Evolutionary conservation across 768 basidiomycete genomes (phyloP), one percentile per base, ranked within the genome.

Genomic region (Tricholoma hemisulphureum): DNA sequence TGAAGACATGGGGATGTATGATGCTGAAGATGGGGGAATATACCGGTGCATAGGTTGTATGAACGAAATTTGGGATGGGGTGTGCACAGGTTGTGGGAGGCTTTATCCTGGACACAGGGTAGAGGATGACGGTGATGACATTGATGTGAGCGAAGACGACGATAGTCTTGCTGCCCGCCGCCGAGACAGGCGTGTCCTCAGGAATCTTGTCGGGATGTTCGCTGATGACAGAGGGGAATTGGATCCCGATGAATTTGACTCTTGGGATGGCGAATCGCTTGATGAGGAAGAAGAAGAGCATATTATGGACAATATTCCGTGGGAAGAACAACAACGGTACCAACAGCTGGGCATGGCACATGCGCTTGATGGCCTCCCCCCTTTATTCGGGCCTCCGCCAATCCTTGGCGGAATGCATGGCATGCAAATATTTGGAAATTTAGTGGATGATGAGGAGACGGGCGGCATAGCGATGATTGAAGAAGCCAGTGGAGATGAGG

Each of bases 1-100:
- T 54, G 78, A 77, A 39, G 73, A 78, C 24, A 71, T 85, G 62
- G 89, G 89, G 0, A 82, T 88, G 75, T 80, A 81, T 31, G 91
- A 93, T 65, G 76, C 75, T 8, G 89, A 91, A 61, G 91, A 92
- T 58, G 88, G 86, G 10, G 87, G 85, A 1, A 78, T 93, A n/a
- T 87, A 84, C 65, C 80, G 91, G 16, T 93, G 91, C 67, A 65
- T 84, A 14, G 85, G 86, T 41, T 93, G 90, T 61, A 80, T 85
- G 77, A 84, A 92, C 65, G 91, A 93, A 71, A 88, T 93, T 59
- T 84, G 80, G 81, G 83, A 77, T 58, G 88, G 87, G 1, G 67
- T 77, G 20, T 93, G 91, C 65, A 78, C 83, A 4, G 65, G 66
- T 10, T 93, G 91, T 62, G 75, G 80, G 26, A 79, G 88, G 31